Evolutionary conservation across 2,329 filamentous ascomycete genomes (phyloP).

Genomic region (Colletotrichum lindemuthianum): DNA sequence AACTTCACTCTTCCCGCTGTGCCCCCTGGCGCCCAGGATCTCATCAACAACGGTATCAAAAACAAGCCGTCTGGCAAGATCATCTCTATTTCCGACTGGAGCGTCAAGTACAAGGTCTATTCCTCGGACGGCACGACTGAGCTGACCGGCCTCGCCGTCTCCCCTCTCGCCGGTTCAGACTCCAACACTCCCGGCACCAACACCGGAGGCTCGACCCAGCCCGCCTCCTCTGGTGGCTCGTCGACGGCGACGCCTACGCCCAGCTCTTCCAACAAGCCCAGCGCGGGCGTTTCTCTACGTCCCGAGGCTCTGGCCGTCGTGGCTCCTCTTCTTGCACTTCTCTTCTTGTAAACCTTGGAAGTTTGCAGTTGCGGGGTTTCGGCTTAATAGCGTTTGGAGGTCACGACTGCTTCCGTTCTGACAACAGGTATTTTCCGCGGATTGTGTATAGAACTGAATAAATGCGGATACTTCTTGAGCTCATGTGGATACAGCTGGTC

Average conservation of each 20-base stretch:
- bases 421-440: constrained; percentile 32
- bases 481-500: too few relatives aligned
- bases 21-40: constrained; percentile 72
- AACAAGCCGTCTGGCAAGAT: constrained; percentile 74
- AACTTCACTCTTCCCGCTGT: constrained; percentile 81
- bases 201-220: constrained; percentile 39
- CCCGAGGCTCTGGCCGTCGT: constrained; percentile 27
- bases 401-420: constrained; percentile 32
- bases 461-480: constrained; percentile 8
- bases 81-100: constrained; percentile 72
- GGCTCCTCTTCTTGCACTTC: constrained; percentile 31
- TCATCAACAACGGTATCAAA: constrained; percentile 81
- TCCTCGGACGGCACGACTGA: constrained; percentile 51
- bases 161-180: constrained; percentile 54
- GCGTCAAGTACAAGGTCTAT: constrained; percentile 58
- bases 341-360: constrained; percentile 33
- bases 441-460: constrained; percentile 28
- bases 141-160: constrained; percentile 59
- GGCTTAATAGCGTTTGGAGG: constrained; percentile 25
- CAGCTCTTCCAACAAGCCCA: constrained; percentile 43
- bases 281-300: constrained; percentile 32
- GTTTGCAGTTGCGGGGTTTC: constrained; percentile 8
- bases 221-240: constrained; percentile 14
- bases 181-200: constrained; percentile 59
- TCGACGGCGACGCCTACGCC: constrained; percentile 34